Percentiles rank a stretch among this genome's conserved stretches.
These are phyloP conservation scores for Lasiodiplodia citricola DNA, from an alignment of 2,329 filamentous ascomycete species.

Conservation along the genomic window DNA sequence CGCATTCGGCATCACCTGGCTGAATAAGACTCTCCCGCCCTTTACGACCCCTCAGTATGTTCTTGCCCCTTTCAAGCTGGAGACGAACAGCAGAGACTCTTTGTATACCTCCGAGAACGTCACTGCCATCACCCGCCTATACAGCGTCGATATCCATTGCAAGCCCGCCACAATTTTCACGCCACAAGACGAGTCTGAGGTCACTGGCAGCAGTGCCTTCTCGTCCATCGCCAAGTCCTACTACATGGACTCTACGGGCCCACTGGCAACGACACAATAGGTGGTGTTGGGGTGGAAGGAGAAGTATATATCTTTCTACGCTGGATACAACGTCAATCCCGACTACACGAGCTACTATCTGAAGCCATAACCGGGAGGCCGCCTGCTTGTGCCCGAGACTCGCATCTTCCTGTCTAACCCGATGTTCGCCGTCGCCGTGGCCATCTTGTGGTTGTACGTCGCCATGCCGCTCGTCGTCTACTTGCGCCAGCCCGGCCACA, in stretches of 20 bases:
- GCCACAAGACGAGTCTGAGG: not conserved
- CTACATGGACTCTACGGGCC: not conserved
- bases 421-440: too few species aligned
- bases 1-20: conserved; percentile 54
- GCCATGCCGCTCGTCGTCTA: too few species aligned
- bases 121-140: conserved; percentile 38
- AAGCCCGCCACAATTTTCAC: conserved; percentile 30
- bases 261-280: not conserved
- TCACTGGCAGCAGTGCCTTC: conserved; percentile 23
- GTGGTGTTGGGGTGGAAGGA: not conserved
- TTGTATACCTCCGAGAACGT: conserved; percentile 29
- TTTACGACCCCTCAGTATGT: conserved; percentile 54
- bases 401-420: too few species aligned
- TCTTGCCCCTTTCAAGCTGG: conserved; percentile 49
- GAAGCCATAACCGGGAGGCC: not conserved
- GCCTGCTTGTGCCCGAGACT: too few species aligned
- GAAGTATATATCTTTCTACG: conserved; percentile 46
- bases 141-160: conserved; percentile 43
- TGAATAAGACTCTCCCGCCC: conserved; percentile 50
- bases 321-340: conserved; percentile 52
- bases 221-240: not conserved
- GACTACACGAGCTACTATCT: conserved; percentile 40
- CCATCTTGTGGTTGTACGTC: too few species aligned
- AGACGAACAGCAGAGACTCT: conserved; percentile 25
- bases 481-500: too few species aligned